A percentile compares a stretch with the other conserved stretches of the same genome.
Conservation (phyloP, 1,284 basidiomycete genomes). For the Apiotrichum domesticum region DNA sequence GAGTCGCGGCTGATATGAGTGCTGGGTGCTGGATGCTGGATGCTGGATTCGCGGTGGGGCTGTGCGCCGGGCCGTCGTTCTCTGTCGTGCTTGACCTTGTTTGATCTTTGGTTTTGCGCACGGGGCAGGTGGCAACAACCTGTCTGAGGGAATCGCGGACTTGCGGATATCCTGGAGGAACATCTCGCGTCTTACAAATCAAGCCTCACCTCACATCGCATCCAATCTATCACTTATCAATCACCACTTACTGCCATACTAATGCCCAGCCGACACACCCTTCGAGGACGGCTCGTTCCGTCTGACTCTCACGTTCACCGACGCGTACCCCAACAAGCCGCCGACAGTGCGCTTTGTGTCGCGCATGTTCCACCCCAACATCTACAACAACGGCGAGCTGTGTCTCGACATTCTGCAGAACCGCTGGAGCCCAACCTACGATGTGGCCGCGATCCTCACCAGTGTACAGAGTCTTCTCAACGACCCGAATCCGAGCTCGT, state of each 20-base stretch:
- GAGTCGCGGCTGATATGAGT: constrained; percentile 31
- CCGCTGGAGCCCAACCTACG: constrained; percentile 96
- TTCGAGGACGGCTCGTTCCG: constrained; percentile 99
- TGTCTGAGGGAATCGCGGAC: too few relatives aligned
- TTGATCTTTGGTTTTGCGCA: too few relatives aligned
- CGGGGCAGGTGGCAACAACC: too few relatives aligned
- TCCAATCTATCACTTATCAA: too few relatives aligned
- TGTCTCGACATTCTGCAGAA: constrained; percentile 98
- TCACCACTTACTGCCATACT: neutral
- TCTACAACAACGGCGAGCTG: constrained; percentile 92
- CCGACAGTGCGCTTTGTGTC: constrained; percentile 95
- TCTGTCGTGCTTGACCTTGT: too few relatives aligned
- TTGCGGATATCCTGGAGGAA: too few relatives aligned
- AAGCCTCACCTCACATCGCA: too few relatives aligned
- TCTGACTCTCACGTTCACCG: constrained; percentile 88
- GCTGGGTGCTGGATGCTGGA: neutral
- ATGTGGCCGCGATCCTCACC: constrained; percentile 95
- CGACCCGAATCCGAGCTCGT: constrained; percentile 90
- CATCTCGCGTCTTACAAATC: too few relatives aligned
- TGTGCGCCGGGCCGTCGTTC: too few relatives aligned
- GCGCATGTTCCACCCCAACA: constrained; percentile 98
- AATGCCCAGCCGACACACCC: constrained; percentile 76
- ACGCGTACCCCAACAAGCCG: constrained; percentile 96
- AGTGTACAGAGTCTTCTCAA: constrained; percentile 91
- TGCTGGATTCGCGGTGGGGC: neutral